Base-by-base conservation (phyloP, 1,284 basidiomycete species). In the Chalciporus sp. region DNA sequence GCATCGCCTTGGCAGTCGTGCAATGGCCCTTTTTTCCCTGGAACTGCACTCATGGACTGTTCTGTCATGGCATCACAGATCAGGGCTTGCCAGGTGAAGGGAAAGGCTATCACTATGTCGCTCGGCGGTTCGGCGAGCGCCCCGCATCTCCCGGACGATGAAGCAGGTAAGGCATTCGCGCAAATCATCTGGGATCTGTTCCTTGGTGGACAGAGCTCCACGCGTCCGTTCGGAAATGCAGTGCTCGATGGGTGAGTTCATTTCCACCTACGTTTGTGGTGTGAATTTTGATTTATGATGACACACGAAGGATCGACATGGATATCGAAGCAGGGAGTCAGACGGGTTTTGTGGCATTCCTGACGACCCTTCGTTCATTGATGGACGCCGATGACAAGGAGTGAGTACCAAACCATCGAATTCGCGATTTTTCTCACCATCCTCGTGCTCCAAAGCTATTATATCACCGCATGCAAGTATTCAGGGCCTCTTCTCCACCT, bases 311-410 rank as follows among this genome's bases (percentile, higher is more conserved):
- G 23, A 72, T 88, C 40, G 86, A 88, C 60, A 69, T 88, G 44
- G 86, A 88, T 58, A 83, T 88, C 52, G 86, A 88, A 65, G 81
- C 83, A 23, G 86, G 85, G 23, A 62, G 70, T 3, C 75, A 76
- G 43, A 72, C 73, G 3, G 79, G 81, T 51, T 83, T 78, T 64
- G 71, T 73, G 14, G 77, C 82, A 0, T 87, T 88, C 60, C 75
- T 86, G 39, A 82, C 71, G 40, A 69, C 74, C 51, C 74, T 88
- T 19, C 74, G 84, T 7, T 65, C 74, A 0, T 75, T 79, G 55
- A 72, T 79, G 50, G 63, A 71, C 44, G 73, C 75, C 31, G 82
- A 79, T 2, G 74, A 61, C 68, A 86, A 86, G 70, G 56, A 60
- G 80, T 84, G 51, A 49, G 75, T 68, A 3, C 9, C 26, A 7